Percentiles rank a stretch among this genome's conserved stretches.
Evolutionary conservation across 1,284 basidiomycete genomes (phyloP).

Genomic region (Malassezia japonica): DNA sequence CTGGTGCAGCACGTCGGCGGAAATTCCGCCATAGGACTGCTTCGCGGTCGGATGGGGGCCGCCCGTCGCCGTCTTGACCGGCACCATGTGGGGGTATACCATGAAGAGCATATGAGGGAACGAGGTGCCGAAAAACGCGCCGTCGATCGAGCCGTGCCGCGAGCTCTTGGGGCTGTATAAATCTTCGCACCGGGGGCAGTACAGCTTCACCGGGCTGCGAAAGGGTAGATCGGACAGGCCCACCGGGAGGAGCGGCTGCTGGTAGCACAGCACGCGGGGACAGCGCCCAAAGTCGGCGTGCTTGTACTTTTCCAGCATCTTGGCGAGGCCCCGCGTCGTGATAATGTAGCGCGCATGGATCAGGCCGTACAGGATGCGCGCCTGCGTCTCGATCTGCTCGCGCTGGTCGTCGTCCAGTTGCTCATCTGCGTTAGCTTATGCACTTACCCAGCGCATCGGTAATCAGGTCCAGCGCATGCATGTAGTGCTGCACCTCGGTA

Average conservation of each 20-base stretch:
- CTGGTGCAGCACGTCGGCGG: constrained; percentile 16
- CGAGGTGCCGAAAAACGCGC: constrained; percentile 46
- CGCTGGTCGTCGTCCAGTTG: constrained; percentile 36
- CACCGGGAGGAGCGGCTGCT: constrained; percentile 41
- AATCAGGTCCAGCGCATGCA: constrained; percentile 86
- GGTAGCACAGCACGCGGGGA: constrained; percentile 44
- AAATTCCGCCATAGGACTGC: constrained; percentile 10
- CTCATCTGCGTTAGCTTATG: constrained; percentile 22
- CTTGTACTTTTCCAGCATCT: constrained; percentile 49
- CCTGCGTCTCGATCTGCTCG: constrained; percentile 44
- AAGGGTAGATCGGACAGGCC: constrained; percentile 43
- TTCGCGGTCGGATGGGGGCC: not conserved
- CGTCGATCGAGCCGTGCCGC: constrained; percentile 47
- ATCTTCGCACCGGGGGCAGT: constrained; percentile 46
- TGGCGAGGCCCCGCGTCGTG: constrained; percentile 42
- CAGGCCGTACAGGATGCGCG: constrained; percentile 43
- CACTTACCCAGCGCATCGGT: constrained; percentile 53
- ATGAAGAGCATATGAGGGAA: constrained; percentile 54
- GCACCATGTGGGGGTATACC: constrained; percentile 61
- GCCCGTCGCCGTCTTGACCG: constrained; percentile 47
- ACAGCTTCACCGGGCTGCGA: constrained; percentile 46
- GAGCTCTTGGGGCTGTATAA: constrained; percentile 45
- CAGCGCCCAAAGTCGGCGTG: constrained; percentile 45
- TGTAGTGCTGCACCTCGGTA: constrained; percentile 88
- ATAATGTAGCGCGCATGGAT: constrained; percentile 46